Conservation (phyloP, 208 protist genomes). For the Acanthamoeba lenticulata region DNA sequence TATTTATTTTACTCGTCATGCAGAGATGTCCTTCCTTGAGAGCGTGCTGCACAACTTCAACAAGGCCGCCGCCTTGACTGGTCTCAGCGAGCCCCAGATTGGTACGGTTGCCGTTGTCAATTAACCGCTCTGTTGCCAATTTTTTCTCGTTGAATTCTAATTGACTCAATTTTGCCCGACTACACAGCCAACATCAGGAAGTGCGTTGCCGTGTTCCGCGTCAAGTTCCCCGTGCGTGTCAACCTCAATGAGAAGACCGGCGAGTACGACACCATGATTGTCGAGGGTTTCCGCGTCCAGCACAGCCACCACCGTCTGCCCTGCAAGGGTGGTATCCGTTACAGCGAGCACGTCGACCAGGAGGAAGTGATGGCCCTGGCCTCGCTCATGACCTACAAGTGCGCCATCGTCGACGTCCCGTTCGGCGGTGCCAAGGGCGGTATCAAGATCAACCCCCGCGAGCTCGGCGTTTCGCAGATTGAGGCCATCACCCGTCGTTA, state of each 20-base stretch:
- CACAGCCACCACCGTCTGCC: slow-evolving; percentile 89
- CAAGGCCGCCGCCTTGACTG: slow-evolving; percentile 8
- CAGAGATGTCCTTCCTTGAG: slow-evolving; percentile 18
- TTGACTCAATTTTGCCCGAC: neutral
- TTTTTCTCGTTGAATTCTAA: neutral
- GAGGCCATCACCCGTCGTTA: slow-evolving; percentile 90
- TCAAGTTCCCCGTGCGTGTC: slow-evolving; percentile 49
- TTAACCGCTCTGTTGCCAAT: neutral
- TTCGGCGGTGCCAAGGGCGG: slow-evolving; percentile 91
- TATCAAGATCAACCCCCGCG: slow-evolving; percentile 87
- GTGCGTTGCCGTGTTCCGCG: slow-evolving; percentile 32
- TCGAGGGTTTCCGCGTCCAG: slow-evolving; percentile 83
- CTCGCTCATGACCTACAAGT: slow-evolving; percentile 92
- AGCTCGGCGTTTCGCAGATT: slow-evolving; percentile 85
- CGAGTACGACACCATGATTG: slow-evolving; percentile 1
- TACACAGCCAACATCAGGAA: slow-evolving; percentile 17
- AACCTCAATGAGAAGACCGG: slow-evolving; percentile 24
- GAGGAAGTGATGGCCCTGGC: slow-evolving; percentile 89
- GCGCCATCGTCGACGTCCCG: slow-evolving; percentile 89
- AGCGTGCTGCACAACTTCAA: slow-evolving; percentile 52
- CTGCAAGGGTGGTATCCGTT: slow-evolving; percentile 91
- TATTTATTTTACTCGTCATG: neutral
- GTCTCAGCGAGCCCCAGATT: neutral
- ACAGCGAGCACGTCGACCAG: slow-evolving; percentile 82
- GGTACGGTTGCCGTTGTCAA: neutral